Base-by-base conservation (phyloP, 2,329 filamentous ascomycete species). In the Fusarium solani-melongenae region DNA sequence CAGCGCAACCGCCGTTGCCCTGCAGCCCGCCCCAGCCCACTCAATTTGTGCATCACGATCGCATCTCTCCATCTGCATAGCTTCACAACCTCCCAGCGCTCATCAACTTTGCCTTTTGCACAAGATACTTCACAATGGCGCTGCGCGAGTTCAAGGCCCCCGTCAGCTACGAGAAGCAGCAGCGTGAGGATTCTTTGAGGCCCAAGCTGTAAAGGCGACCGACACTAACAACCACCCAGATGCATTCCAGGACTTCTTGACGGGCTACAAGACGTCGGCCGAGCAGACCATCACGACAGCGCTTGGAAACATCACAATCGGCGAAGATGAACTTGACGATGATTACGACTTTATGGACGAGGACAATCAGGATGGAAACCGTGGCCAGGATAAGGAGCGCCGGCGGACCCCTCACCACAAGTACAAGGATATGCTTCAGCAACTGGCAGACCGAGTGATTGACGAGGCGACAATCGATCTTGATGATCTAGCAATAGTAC, bases 281-380 rank as follows among this genome's bases (percentile, higher is more conserved):
- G 90, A 88, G 82, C 89, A 88, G 68, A 89, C 92, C 68, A 91
- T 97, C 75, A 91, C 94, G 41, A 92, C 95, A 81, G 95, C 95
- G 51, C 89, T 99, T 56, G 91, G 94, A 76, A 91, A 92, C 75
- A 91, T 99, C 78, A 93, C 93, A 79, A 93, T 99, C 73, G 93
- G 95, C 81, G 95, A 94, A 79, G 93, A 97, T 83, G 93, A 93
- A 76, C 88, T 94, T 46, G 95, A 92, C 83, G 95, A 98, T 79
- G 94, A 98, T 78, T 94, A 98, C 82, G 95, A 98, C 79, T 94
- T 97, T 80, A 94, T 97, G 91, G 94, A 97, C 81, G 93, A 95
- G 77, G 89, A 91, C 70, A 92, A 94, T 71, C 90, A 90, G 62
- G 86, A 86, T 20, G 85, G 86, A 41, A 85, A 86, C 69, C 85